Evolutionary conservation across 768 basidiomycete genomes (phyloP), one percentile per base, ranked within the genome.

Genomic region (Termitomyces sp.): DNA sequence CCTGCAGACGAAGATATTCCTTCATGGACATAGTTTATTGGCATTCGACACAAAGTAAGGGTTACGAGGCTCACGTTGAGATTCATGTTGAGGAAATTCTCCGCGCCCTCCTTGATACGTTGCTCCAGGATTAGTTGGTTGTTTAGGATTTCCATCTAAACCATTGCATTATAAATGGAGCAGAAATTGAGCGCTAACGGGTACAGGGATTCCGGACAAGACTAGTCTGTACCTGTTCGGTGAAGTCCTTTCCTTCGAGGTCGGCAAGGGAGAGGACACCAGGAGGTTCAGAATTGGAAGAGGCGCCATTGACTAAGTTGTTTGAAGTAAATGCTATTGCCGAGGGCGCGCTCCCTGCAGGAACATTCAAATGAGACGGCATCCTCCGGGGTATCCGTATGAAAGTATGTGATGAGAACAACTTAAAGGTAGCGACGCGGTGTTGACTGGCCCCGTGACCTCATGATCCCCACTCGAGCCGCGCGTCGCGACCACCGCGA

Each of bases 91-190:
- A 97, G 75, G 59, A 98, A 79, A 62, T 89, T 94, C 75, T 95
- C 92, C 0, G 94, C 94, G 11, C 94, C 94, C 69, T 94, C 93
- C 68, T 85, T 92, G 59, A 97, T 92, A 54, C 88, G 79, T 59
- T 83, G 84, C 72, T 94, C 88, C 58, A 89, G 78, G 52, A 83
- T 81, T 19, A 95, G 76, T 64, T 85, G 83, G 53, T 77, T 79
- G 49, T 82, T 81, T 19, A 97, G 76, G 5, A 76, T 71, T 44
- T 86, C 85, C 47, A 94, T 71, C 92, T 92, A 51, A 12, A 34
- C 4, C 0, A 14, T 34, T 32, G 10, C 16, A 44, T 27, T 12
- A 35, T 44, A 10, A 7, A 32, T 39, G 14, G 19, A 37, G 25
- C 34, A 50, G 10, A 17, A 37, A 17, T 28, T 28, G 34, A 49